Conservation (phyloP, 371 early-diverging fungal genomes). For the Mortierella sp. region DNA sequence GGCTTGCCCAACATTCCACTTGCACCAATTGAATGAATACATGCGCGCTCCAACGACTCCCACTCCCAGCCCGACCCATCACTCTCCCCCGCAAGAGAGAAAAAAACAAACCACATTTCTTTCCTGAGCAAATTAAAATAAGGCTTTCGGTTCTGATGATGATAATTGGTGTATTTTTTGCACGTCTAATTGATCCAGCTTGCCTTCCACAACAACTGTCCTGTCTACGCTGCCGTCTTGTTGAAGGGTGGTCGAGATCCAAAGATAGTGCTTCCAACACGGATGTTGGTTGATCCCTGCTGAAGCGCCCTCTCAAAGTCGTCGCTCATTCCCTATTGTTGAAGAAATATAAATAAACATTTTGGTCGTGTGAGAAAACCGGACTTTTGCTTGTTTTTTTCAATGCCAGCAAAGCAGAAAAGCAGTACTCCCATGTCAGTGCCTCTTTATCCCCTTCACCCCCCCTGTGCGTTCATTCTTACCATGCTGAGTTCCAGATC, state of each 20-base stretch:
- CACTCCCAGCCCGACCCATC: neutral
- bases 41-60: neutral
- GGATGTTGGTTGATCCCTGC: constrained; percentile 91
- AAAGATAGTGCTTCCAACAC: constrained; percentile 94
- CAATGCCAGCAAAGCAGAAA: neutral
- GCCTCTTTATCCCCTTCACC: no score
- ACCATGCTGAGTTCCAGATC: constrained; percentile 90
- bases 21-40: neutral
- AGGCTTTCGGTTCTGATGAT: neutral
- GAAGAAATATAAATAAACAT: neutral
- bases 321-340: constrained; percentile 89
- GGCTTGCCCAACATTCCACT: no score
- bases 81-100: no score
- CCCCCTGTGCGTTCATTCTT: constrained; percentile 6
- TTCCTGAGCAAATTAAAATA: neutral
- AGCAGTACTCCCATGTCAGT: neutral
- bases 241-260: constrained; percentile 65
- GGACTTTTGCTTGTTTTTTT: constrained; percentile 9
- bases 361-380: neutral
- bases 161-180: neutral
- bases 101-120: no score
- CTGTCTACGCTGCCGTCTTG: constrained; percentile 14
- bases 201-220: no score
- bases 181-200: neutral
- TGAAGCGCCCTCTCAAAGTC: constrained; percentile 90